Evolutionary conservation across 2,329 filamentous ascomycete genomes (phyloP).

Genomic region (Ceratocystis papillata): DNA sequence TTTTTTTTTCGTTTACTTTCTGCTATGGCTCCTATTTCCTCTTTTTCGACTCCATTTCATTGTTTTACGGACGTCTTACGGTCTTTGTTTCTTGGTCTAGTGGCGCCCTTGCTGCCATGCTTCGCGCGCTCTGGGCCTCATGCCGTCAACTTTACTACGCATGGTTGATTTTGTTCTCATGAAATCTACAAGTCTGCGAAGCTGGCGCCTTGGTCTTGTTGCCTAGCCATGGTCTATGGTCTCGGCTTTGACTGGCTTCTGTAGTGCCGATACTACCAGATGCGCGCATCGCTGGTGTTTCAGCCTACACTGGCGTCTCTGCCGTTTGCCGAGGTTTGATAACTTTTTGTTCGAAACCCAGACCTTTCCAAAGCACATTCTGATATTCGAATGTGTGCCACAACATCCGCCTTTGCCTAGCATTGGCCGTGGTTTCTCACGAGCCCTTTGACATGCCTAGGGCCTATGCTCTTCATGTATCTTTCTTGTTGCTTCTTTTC

Average conservation of each 20-base stretch:
- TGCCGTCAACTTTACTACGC: not conserved
- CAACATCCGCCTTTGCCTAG: not conserved
- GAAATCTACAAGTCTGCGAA: not conserved
- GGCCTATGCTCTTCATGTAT: not conserved
- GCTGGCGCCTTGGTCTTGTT: not conserved
- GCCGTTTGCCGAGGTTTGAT: not conserved
- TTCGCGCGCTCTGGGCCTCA: not conserved
- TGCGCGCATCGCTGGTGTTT: not conserved
- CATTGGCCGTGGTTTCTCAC: not conserved
- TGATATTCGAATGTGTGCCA: not conserved
- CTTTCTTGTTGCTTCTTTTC: conserved; percentile 25
- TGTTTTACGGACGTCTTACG: not conserved
- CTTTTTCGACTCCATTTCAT: not conserved
- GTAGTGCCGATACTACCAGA: not conserved
- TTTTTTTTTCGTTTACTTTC: conserved; percentile 20
- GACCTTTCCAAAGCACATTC: not conserved
- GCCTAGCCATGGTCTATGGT: not conserved
- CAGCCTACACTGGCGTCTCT: not conserved
- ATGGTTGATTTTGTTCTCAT: not conserved
- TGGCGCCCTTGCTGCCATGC: not conserved
- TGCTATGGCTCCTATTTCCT: not conserved
- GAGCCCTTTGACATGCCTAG: not conserved
- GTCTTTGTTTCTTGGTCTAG: conserved; percentile 4
- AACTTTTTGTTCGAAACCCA: not conserved
- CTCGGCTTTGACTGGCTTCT: not conserved